Evolutionary conservation across 73 alveolate species (phyloP), one percentile per base, ranked within the genome.

Genomic region (Breviolum minutum): DNA sequence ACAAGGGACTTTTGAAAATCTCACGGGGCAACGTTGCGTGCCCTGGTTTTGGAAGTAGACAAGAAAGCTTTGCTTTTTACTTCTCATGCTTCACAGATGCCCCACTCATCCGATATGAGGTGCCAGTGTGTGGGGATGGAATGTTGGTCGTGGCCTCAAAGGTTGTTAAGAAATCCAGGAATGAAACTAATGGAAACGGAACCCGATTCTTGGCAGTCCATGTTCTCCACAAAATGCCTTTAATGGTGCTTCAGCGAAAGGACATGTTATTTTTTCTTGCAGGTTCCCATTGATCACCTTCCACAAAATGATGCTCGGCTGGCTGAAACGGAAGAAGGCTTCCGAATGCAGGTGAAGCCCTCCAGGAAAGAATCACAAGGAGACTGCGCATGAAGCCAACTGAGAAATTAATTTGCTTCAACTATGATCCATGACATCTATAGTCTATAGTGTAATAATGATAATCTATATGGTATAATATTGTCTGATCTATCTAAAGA

Each of bases 71-170:
- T 40, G 54, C 54, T 40, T 40, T 40, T 40, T 3, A 40, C 77
- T 17, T 14, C 24, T 22, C 77, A 68, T 68, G 77, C n/a, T 68
- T 68, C 77, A 68, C n/a, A 22, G 24, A 17, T 68, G 17, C 77
- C 24, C 24, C 77, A 8, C 32, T 1, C 87, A 77, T 77, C 87
- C 54, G 54, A 40, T 40, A 60, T 60, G 32, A 88, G 95, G 95
- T 66, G 64, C 95, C 95, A 2, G 85, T 88, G 13, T 88, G 95
- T 7, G 95, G 95, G 5, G 95, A 88, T 88, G 95, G 85, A 29
- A 22, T 68, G 66, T 85, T 88, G 19, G 95, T 69, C 81, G 27
- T 62, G 40, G 48, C 27, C 95, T 64, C 64, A 64, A 81, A 29
- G 7, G 7, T 48, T 24, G 24, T 0, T 80, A 16, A 13, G n/a